Base-by-base conservation (phyloP, 495 filamentous ascomycete genomes). In the Barbatosphaeria neglecta region DNA sequence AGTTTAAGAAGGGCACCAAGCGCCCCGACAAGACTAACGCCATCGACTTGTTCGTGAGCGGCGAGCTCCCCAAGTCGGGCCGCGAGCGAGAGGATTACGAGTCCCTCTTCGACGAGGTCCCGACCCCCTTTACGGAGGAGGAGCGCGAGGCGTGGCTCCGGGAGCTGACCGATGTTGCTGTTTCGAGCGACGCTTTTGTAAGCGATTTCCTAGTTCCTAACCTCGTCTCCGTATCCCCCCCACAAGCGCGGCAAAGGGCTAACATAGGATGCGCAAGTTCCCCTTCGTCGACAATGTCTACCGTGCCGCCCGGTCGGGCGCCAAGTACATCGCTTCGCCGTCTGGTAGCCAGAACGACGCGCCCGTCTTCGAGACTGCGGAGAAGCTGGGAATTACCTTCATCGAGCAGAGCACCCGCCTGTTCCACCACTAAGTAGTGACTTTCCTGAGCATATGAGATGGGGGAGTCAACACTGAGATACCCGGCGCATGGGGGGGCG, bases 271-370 rank as follows among this genome's bases (percentile, higher is more conserved):
- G 20, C n/a, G n/a, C n/a, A 39, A 90, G 86, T 96, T 97, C 80
- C 92, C 92, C 46, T 98, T 98, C 73, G 84, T 86, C 53, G 92
- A 97, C 75, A 98, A 98, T 56, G 83, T 98, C 49, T 94, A 90
- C 77, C 78, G 92, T 47, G 87, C 88, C 37, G 78, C 75, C 44
- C 75, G 87, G 50, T 94, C 86, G 18, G 92, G 92, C 19, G 90
- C 78, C 51, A 97, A 95, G 72, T 98, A 95, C 70, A 81, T 97
- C 50, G 89, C 93, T 38, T 90, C 90, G 44, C 92, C 92, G 16
- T 82, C 76, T 37, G 92, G 92, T 46, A 95, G 89, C 65, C 88
- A 95, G 65, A 96, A 95, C 59, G 93, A 98, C 61, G 66, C 69
- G 37, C 76, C 83, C 31, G 90, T 96, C 22, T 87, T 94, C 56